phyloP scores from a whole-genome alignment of 306 rosid genomes.

The Purshia tridentata region DNA sequence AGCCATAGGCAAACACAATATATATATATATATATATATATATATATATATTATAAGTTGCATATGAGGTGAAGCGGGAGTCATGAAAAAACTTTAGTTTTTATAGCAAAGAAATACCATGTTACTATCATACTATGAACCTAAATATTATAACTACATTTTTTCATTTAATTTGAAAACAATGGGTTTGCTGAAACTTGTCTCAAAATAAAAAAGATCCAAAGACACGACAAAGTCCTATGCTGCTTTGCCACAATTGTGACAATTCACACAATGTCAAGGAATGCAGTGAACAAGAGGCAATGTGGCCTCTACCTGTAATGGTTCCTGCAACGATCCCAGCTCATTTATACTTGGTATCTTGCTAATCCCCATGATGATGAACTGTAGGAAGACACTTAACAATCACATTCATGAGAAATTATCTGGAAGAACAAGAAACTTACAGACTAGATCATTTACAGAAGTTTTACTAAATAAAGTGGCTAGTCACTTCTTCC shows the following conservation, averaged over 20 bases:
- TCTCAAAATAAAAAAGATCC: not conserved
- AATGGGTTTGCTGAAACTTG: not conserved
- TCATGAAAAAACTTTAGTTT: not conserved
- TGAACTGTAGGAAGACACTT: slow-evolving; percentile 51
- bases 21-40: no score
- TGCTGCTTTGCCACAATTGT: not conserved
- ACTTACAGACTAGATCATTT: slow-evolving; percentile 11
- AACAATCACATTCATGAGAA: slow-evolving; percentile 29
- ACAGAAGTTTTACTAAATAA: not conserved
- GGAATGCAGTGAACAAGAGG: slow-evolving; percentile 12
- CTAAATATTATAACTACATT: not conserved
- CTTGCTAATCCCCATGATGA: slow-evolving; percentile 50
- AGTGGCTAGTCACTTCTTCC: slow-evolving; percentile 26
- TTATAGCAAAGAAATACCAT: not conserved
- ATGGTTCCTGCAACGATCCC: slow-evolving; percentile 47
- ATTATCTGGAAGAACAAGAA: slow-evolving; percentile 17
- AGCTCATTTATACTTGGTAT: slow-evolving; percentile 34
- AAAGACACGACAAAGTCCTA: not conserved
- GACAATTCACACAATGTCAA: slow-evolving; percentile 8
- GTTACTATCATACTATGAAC: not conserved
- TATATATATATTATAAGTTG: slow-evolving; percentile 2
- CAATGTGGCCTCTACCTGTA: slow-evolving; percentile 44
- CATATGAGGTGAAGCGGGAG: not conserved
- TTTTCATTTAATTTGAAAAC: not conserved
- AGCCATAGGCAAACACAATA: slow-evolving; percentile 22